Percentiles rank a stretch among this genome's conserved stretches.
phyloP scores from a whole-genome alignment of 2,329 filamentous ascomycete species.

The Laburnicola sp. region DNA sequence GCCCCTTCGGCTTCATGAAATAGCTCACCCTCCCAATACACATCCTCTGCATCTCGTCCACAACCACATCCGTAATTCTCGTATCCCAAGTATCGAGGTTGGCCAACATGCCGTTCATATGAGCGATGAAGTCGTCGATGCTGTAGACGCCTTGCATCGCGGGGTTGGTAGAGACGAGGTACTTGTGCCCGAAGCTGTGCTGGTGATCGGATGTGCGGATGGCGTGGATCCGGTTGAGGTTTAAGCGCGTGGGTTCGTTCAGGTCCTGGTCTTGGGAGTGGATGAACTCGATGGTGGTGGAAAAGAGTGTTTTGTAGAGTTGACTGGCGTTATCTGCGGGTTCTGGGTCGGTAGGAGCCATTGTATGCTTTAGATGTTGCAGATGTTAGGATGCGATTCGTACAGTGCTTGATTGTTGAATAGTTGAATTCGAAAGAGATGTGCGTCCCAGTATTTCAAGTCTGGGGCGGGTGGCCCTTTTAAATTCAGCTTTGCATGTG shows the following conservation, averaged over 20 bases:
- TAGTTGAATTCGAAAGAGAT: neutral
- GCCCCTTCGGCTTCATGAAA: constrained; percentile 28
- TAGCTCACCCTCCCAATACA: constrained; percentile 30
- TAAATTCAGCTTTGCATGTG: no score
- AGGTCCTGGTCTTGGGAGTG: constrained; percentile 13
- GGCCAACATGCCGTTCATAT: constrained; percentile 26
- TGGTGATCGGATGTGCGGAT: constrained; percentile 21
- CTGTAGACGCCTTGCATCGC: constrained; percentile 21
- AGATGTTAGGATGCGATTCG: neutral
- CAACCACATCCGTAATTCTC: constrained; percentile 22
- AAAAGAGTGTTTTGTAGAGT: constrained; percentile 18
- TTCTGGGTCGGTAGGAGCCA: neutral
- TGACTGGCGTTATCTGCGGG: constrained; percentile 4
- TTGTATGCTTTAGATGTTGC: neutral
- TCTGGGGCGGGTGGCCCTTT: no score
- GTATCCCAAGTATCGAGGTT: constrained; percentile 28
- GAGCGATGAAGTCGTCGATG: constrained; percentile 25
- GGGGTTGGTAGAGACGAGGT: constrained; percentile 26
- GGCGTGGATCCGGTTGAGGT: constrained; percentile 22
- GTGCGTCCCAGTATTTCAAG: no score
- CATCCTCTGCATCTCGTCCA: constrained; percentile 30
- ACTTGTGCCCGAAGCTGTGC: constrained; percentile 38
- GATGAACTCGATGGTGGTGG: constrained; percentile 23
- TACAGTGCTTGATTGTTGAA: neutral
- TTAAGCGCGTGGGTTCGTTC: constrained; percentile 7